Conservation (phyloP, 202 grass and related monocot species). For the Carex arenaria region DNA sequence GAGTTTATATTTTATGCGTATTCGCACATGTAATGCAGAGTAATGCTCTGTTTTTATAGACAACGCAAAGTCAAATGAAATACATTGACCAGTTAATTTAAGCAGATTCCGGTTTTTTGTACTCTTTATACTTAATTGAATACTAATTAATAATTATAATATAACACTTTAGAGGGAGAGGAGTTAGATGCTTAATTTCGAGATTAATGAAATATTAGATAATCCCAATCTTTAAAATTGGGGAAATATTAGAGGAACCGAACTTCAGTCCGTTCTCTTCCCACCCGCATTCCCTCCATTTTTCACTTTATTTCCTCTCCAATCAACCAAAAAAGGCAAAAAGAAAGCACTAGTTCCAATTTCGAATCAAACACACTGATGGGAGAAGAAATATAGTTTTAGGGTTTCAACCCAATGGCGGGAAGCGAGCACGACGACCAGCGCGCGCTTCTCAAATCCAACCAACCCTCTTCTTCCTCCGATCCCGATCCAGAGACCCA, state of each 20-base stretch:
- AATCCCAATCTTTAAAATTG: not conserved
- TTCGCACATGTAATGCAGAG: not conserved
- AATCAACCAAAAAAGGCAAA: not conserved
- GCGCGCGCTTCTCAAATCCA: slow-evolving; percentile 23
- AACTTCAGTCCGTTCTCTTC: not conserved
- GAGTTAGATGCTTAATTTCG: no score
- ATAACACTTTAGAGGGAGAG: no score
- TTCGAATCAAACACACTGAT: not conserved
- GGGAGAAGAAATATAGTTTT: slow-evolving; percentile 5
- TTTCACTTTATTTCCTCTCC: not conserved
- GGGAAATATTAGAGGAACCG: not conserved
- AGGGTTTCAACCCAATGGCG: slow-evolving; percentile 18
- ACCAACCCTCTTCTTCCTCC: slow-evolving; percentile 20
- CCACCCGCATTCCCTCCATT: not conserved
- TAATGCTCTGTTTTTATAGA: not conserved
- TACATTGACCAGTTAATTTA: not conserved
- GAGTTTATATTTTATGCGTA: no score
- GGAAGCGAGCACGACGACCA: slow-evolving; percentile 24
- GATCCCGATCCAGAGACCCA: slow-evolving; percentile 22
- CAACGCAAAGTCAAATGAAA: not conserved
- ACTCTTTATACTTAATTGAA: not conserved
- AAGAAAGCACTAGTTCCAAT: not conserved
- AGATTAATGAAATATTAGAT: not conserved
- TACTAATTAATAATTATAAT: not conserved
- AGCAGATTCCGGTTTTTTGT: not conserved